A percentile compares a stretch with the other conserved stretches of the same genome.
Evolutionary conservation across 208 protist genomes (phyloP).

Genomic region (Angomonas deanei): DNA sequence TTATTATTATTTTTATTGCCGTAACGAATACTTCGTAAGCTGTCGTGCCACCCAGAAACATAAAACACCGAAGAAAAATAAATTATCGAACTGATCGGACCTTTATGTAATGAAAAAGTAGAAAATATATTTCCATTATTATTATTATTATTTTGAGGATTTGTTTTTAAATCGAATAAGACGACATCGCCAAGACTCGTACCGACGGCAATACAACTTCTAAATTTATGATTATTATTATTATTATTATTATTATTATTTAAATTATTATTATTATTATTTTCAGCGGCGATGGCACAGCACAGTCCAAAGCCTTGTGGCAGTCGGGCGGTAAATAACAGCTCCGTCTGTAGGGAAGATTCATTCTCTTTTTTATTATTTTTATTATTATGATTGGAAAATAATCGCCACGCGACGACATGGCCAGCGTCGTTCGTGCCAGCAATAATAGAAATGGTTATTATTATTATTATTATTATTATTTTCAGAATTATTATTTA

Average conservation of each 20-base stretch:
- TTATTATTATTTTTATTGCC: slow-evolving; percentile 6
- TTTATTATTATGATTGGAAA: neutral
- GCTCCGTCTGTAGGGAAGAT: slow-evolving; percentile 14
- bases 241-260: no score
- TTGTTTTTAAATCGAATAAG: slow-evolving; percentile 52
- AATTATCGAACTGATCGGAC: slow-evolving; percentile 66
- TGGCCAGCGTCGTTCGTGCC: slow-evolving; percentile 80
- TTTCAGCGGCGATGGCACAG: slow-evolving; percentile 33
- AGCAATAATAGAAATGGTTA: slow-evolving; percentile 28
- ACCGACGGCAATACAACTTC: slow-evolving; percentile 46
- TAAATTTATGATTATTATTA: neutral
- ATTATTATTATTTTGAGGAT: neutral
- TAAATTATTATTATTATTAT: no score
- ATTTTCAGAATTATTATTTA: neutral
- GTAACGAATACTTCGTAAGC: slow-evolving; percentile 50
- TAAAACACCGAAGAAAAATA: slow-evolving; percentile 41
- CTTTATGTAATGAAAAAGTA: slow-evolving; percentile 81
- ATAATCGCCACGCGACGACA: slow-evolving; percentile 63
- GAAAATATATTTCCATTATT: slow-evolving; percentile 48
- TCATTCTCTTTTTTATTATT: neutral
- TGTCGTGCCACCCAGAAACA: slow-evolving; percentile 86
- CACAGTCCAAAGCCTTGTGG: slow-evolving; percentile 74
- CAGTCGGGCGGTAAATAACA: slow-evolving; percentile 65
- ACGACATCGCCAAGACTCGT: slow-evolving; percentile 82
- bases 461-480: no score